These are phyloP conservation scores for Aspergillus terreus DNA, from an alignment of 2,329 filamentous ascomycete species.

Conservation along the genomic window DNA sequence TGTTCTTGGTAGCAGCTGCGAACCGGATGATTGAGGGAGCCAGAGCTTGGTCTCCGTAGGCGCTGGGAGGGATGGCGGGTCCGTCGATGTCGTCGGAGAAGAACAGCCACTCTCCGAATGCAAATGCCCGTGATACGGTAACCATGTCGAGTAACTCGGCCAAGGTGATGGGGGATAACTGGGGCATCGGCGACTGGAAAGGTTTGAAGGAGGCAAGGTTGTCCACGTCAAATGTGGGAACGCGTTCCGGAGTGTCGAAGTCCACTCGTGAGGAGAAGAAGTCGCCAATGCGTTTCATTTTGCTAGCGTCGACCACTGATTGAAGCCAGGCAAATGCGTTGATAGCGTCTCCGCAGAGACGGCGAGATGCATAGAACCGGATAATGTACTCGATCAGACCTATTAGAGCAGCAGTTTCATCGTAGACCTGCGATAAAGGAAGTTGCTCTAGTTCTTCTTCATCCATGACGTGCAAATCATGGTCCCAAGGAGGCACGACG, in stretches of 20 bases:
- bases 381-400: conserved; percentile 33
- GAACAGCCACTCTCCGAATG: conserved; percentile 53
- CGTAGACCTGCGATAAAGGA: conserved; percentile 26
- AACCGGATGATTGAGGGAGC: conserved; percentile 54
- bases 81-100: conserved; percentile 52
- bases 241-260: conserved; percentile 8
- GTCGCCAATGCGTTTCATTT: conserved; percentile 28
- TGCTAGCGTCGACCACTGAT: conserved; percentile 33
- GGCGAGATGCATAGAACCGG: conserved; percentile 20
- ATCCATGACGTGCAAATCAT: conserved; percentile 14
- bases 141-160: conserved; percentile 51
- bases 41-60: conserved; percentile 48
- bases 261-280: conserved; percentile 29
- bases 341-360: conserved; percentile 26
- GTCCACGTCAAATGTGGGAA: conserved; percentile 17
- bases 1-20: conserved; percentile 48
- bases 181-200: conserved; percentile 30
- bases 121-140: conserved; percentile 43
- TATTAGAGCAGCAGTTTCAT: conserved; percentile 30
- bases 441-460: conserved; percentile 19
- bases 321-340: conserved; percentile 30
- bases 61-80: conserved; percentile 45
- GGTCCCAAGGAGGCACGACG: conserved; percentile 31
- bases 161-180: conserved; percentile 46
- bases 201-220: conserved; percentile 14